phyloP scores from a whole-genome alignment of 2,329 filamentous ascomycete species.

The Coniochaeta hoffmannii region DNA sequence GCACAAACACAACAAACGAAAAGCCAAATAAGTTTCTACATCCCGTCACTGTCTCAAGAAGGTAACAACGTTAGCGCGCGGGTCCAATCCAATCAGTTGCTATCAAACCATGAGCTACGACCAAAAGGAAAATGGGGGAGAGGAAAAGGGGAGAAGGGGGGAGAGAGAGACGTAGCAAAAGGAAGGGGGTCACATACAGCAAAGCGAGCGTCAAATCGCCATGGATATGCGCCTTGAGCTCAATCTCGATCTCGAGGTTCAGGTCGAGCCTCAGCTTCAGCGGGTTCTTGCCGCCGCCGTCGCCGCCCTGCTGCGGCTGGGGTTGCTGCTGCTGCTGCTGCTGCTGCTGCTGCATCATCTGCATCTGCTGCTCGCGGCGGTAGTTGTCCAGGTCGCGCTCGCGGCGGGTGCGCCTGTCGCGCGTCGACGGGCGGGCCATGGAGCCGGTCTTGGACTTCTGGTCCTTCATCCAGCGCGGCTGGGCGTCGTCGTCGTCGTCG shows the following conservation, averaged over 20 bases:
- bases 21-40: not conserved
- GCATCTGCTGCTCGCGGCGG: constrained; percentile 14
- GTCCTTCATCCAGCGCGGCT: constrained; percentile 21
- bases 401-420: constrained; percentile 8
- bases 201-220: constrained; percentile 68
- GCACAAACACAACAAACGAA: not conserved
- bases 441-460: constrained; percentile 13
- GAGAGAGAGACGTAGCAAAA: not conserved
- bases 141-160: not conserved
- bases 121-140: not conserved
- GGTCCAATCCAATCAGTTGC: not conserved
- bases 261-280: constrained; percentile 64
- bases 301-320: constrained; percentile 23
- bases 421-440: constrained; percentile 11
- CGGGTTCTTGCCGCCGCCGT: constrained; percentile 44
- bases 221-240: constrained; percentile 72
- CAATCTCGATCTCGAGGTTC: constrained; percentile 73
- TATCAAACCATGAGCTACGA: not conserved
- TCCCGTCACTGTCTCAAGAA: constrained; percentile 3
- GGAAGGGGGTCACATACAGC: constrained; percentile 42
- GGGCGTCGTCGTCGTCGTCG: constrained; percentile 22
- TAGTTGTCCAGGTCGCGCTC: constrained; percentile 12
- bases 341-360: constrained; percentile 19
- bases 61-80: not conserved
- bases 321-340: constrained; percentile 21